Base-by-base conservation (phyloP, 1,284 basidiomycete genomes). In the Cutaneotrichosporon dermatis region DNA sequence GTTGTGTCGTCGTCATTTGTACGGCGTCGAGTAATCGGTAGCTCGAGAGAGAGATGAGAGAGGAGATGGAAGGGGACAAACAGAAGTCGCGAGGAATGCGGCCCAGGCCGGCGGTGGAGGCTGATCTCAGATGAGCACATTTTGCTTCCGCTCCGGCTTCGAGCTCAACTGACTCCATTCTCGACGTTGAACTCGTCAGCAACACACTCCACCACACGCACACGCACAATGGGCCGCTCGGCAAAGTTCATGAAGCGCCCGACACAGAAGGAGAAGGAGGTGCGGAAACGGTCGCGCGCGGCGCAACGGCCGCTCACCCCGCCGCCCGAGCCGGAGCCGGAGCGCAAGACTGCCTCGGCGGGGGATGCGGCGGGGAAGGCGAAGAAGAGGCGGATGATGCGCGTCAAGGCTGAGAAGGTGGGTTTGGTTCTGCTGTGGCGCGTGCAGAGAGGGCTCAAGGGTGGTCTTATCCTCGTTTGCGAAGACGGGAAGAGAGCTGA, bases 221-320 rank as follows among this genome's bases (percentile, higher is more conserved):
- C n/a, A n/a, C n/a, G n/a, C n/a, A n/a, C 36, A 5, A 74, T 74
- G 73, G 73, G 73, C 35, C 60, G 73, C 60, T 71, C 69, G 34
- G 71, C 73, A 15, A 73, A 73, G 59, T 60, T 73, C 56, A 66
- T 65, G 49, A 74, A 73, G 60, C 60, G 71, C 42, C 73, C 71
- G 33, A 67, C 70, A 42, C 67, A 70, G 55, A 69, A 73, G 51
- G 66, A 71, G 36, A 71, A 69, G 62, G 65, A 64, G 16, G 60
- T 66, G 7, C 65, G 64, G 10, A 72, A 73, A 54, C 66, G 67
- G 25, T 68, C 68, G 11, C 69, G 69, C 57, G 68, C 62, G 1
- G 66, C 67, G 5, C 40, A 54, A 12, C 66, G 66, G 50, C 65
- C 70, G 2, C 46, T 67, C 13, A 48, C 62, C 13, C 67, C 69